Evolutionary conservation across 495 filamentous ascomycete genomes (phyloP).

Genomic region (Lasiosphaeria ovina): DNA sequence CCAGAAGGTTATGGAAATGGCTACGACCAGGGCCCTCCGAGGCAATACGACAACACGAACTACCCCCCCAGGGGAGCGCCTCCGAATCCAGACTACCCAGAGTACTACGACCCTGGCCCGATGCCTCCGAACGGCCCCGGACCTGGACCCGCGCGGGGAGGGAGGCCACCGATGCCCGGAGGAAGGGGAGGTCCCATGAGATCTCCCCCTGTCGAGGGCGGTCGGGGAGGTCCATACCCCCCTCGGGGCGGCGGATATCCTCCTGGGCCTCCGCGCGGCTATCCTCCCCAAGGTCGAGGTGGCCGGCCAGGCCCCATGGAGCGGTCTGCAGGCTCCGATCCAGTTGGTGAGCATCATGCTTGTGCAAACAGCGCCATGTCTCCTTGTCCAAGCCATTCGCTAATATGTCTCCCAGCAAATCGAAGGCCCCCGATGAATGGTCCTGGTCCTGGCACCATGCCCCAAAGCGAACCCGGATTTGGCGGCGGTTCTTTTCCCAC

Average conservation of each 20-base stretch:
- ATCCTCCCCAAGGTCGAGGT: slow-evolving; percentile 38
- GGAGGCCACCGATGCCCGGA: slow-evolving; percentile 37
- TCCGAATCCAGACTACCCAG: slow-evolving; percentile 50
- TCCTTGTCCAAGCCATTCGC: neutral
- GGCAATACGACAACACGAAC: slow-evolving; percentile 52
- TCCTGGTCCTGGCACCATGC: slow-evolving; percentile 15
- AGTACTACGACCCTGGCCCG: slow-evolving; percentile 46
- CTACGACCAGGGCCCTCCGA: slow-evolving; percentile 40
- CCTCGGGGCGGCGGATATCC: slow-evolving; percentile 32
- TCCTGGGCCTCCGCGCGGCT: slow-evolving; percentile 25
- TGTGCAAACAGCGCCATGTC: neutral
- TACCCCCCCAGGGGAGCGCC: slow-evolving; percentile 42
- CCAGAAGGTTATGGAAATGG: slow-evolving; percentile 47
- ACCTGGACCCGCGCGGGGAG: slow-evolving; percentile 30
- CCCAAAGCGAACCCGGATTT: slow-evolving; percentile 52
- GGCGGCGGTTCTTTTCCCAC: slow-evolving; percentile 64
- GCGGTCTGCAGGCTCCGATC: slow-evolving; percentile 31
- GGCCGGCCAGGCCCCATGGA: slow-evolving; percentile 40
- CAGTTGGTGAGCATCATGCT: slow-evolving; percentile 17
- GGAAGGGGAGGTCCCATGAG: slow-evolving; percentile 47
- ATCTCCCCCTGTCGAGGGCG: slow-evolving; percentile 29
- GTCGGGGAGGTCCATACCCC: slow-evolving; percentile 36
- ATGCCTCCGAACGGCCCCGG: slow-evolving; percentile 31
- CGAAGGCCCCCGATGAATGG: slow-evolving; percentile 33
- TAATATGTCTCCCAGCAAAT: slow-evolving; percentile 25